Base-by-base conservation (phyloP, 257 asterid genomes). In the Solanum virginianum region DNA sequence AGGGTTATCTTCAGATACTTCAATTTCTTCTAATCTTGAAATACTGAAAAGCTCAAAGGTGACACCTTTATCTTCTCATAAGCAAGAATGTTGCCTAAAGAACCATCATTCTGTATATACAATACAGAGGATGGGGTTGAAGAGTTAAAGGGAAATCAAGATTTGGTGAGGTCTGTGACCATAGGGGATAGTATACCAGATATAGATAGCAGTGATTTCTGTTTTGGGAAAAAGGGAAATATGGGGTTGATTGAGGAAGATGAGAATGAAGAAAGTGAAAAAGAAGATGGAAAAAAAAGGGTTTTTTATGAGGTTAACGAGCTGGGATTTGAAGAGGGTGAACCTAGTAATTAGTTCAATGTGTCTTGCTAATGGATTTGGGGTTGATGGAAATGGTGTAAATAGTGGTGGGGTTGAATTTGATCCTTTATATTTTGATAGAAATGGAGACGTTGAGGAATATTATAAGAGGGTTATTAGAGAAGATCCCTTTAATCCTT, bases 81-180 rank as follows among this genome's bases (percentile, higher is more conserved):
- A 74, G 80, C 69, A 83, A 24, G 47, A 68, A 82, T 90, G 88
- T 84, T 95, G 88, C 92, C 80, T 10, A 90, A 94, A 7, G 98
- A 93, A 81, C 92, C 96, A 26, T 95, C 98, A 3, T 91, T 95
- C 82, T 87, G 91, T 4, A 91, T 94, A 36, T 95, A 95, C 84
- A 90, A 69, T 81, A 47, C 85, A 1, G 90, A 88, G 12, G 94
- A 89, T 15, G 91, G 74, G 87, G 74, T 59, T 47, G 82, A 47
- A 15, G 84, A 41, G 60, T 26, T 68, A 15, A 60, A 15, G 29
- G 56, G 53, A 41, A 29, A 53, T 69, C 69, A 51, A 69, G 86
- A 88, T 68, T 74, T 80, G 59, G 47, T 84, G 86, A 88, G 88
- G 82, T 54, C 85, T 66, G 89, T 84, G 57, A 77, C 86, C 0